Evolutionary conservation across 768 basidiomycete species (phyloP).

Genomic region (Hirschioporus abietinus): DNA sequence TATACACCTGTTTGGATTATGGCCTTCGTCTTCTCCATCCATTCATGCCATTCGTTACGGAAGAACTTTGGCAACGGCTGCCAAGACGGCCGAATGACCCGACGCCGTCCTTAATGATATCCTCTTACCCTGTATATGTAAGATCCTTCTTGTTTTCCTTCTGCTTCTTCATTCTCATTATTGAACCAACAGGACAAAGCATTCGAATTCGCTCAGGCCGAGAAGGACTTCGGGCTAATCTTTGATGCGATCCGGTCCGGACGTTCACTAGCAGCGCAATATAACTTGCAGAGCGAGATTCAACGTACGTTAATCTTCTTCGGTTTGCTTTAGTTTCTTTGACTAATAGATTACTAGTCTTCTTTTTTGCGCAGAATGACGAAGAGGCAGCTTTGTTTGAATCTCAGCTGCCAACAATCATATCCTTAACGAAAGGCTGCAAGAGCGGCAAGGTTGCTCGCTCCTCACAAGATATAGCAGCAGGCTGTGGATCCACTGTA

Average conservation of each 20-base stretch:
- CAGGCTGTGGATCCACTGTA: conserved; percentile 81
- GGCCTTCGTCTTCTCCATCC: conserved; percentile 91
- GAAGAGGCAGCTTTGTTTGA: conserved; percentile 63
- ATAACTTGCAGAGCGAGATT: conserved; percentile 77
- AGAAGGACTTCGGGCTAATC: conserved; percentile 81
- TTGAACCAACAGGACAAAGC: conserved; percentile 42
- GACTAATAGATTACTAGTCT: conserved; percentile 44
- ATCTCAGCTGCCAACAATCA: conserved; percentile 69
- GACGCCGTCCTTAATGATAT: conserved; percentile 86
- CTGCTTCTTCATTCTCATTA: neutral
- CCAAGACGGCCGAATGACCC: conserved; percentile 79
- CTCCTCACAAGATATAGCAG: conserved; percentile 63
- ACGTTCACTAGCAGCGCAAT: conserved; percentile 83
- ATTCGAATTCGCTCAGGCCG: conserved; percentile 66
- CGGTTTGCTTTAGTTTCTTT: conserved; percentile 9
- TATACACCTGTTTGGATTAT: conserved; percentile 90
- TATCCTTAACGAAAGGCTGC: conserved; percentile 83
- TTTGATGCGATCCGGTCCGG: conserved; percentile 74
- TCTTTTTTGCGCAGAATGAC: conserved; percentile 63
- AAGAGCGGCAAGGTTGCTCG: conserved; percentile 68
- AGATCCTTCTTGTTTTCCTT: conserved; percentile 25
- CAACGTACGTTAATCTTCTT: conserved; percentile 47
- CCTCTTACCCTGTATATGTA: conserved; percentile 76
- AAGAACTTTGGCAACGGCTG: conserved; percentile 96
- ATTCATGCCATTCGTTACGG: conserved; percentile 99